A percentile compares a stretch with the other conserved stretches of the same genome.
Evolutionary conservation across 805 yeast species (phyloP).

Genomic region (Yarrowia sp.): DNA sequence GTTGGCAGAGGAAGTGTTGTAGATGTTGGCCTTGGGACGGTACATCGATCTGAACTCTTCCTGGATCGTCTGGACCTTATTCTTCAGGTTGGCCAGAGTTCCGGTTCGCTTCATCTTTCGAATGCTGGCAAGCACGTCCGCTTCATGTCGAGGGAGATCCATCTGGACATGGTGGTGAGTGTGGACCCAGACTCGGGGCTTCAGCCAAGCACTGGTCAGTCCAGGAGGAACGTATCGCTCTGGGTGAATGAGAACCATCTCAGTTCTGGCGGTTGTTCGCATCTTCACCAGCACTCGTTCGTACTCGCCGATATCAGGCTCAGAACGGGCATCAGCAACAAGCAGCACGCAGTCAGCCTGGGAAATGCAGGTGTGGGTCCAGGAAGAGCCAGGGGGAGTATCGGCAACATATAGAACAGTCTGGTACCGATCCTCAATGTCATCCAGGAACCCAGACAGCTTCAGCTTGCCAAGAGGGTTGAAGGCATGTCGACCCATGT

Average conservation of each 20-base stretch:
- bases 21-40: constrained; percentile 40
- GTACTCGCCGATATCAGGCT: constrained; percentile 77
- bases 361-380: constrained; percentile 90
- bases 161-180: constrained; percentile 91
- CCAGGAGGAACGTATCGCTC: constrained; percentile 84
- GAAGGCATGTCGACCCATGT: constrained; percentile 89
- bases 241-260: constrained; percentile 77
- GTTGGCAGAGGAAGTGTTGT: constrained; percentile 35
- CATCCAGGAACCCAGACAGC: constrained; percentile 85
- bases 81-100: constrained; percentile 34
- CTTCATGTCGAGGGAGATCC: constrained; percentile 33
- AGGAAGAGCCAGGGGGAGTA: constrained; percentile 72
- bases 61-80: constrained; percentile 38
- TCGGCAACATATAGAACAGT: constrained; percentile 90
- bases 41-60: constrained; percentile 37
- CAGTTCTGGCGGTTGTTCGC: constrained; percentile 83
- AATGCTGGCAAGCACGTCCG: constrained; percentile 31
- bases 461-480: constrained; percentile 82
- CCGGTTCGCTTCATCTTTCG: constrained; percentile 30
- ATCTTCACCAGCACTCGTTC: constrained; percentile 72
- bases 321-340: constrained; percentile 76
- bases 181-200: constrained; percentile 84
- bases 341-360: constrained; percentile 94
- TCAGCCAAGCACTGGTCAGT: constrained; percentile 78
- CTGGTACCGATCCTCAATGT: constrained; percentile 83